Evolutionary conservation across 768 basidiomycete genomes (phyloP), one percentile per base, ranked within the genome.

Genomic region (Hypholoma fasciculare): DNA sequence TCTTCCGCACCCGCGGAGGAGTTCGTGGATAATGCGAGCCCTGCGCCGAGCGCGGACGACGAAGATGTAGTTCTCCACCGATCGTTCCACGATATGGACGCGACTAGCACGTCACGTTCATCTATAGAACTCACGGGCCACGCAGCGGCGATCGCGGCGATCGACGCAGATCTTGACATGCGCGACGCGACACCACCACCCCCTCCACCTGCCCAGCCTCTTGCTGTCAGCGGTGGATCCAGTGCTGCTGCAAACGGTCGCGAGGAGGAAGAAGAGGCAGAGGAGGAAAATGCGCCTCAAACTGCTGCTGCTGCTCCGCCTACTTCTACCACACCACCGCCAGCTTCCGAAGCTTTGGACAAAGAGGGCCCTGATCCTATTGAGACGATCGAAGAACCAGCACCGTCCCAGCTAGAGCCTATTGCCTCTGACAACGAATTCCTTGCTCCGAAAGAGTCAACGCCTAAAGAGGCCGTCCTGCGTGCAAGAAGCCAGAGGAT

Each of bases 301-400:
- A 2, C 23, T 23, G 13, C 17, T 51, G 27, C 40, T 40, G 39
- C 11, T 34, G 27, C 46, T 57, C 30, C 43, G 2, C 12, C 38
- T 42, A 2, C 44, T 16, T 46, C 46, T 26, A 5, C 42, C 17
- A 38, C 56, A 30, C 30, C 58, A 17, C 40, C 13, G 37, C 36
- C 23, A 20, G 36, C n/a, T 7, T 7, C 50, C 19, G 39, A 38
- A 3, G 16, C 16, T 5, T 53, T 40, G 0, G 52, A 61, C 20
- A 49, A 58, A n/a, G 20, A 47, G 20, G 52, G 40, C 20, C 46
- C 51, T 16, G 82, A 83, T 59, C 78, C 80, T 7, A 82, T 82
- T 52, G 78, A 81, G 58, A 70, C 73, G 27, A 71, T 74, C 0
- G 79, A 80, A 13, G 67, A 63, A n/a, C 58, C 61, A 49, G 51